phyloP scores from a whole-genome alignment of 306 rosid genomes.

The Ochetophila trinervis region DNA sequence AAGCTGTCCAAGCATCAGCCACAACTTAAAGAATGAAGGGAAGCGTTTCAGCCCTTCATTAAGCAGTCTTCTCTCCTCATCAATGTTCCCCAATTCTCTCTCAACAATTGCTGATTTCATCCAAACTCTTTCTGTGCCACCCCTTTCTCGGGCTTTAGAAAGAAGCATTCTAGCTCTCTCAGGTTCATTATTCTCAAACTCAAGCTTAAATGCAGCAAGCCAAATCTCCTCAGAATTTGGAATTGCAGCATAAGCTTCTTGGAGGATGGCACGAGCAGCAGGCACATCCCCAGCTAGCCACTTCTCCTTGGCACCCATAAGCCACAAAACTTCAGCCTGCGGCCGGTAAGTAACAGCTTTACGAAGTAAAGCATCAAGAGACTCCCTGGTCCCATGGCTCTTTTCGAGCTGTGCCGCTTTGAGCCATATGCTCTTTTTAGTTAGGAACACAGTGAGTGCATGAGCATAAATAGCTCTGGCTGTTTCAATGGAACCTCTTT shows the following conservation, averaged over 20 bases:
- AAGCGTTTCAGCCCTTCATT: constrained; percentile 74
- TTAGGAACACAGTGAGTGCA: constrained; percentile 77
- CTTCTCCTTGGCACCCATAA: constrained; percentile 97
- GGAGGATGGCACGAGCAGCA: constrained; percentile 82
- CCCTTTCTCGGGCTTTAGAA: constrained; percentile 88
- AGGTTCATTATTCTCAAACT: constrained; percentile 87
- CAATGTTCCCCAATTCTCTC: constrained; percentile 74
- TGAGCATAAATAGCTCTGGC: constrained; percentile 87
- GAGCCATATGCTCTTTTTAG: constrained; percentile 94
- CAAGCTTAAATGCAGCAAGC: constrained; percentile 93
- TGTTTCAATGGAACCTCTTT: constrained; percentile 84
- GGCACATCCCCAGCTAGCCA: constrained; percentile 98
- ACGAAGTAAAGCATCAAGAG: constrained; percentile 82
- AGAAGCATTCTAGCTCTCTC: constrained; percentile 94
- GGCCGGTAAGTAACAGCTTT: constrained; percentile 86
- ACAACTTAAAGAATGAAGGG: constrained; percentile 74
- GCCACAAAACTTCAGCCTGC: constrained; percentile 97
- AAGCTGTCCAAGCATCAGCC: constrained; percentile 95
- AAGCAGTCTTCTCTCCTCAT: constrained; percentile 72
- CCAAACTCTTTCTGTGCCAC: constrained; percentile 92
- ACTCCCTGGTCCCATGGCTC: constrained; percentile 88
- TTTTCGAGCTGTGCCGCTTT: constrained; percentile 95
- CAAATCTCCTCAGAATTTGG: constrained; percentile 94
- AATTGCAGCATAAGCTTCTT: constrained; percentile 90
- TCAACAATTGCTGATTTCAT: constrained; percentile 94